Evolutionary conservation across 108 stramenopile genomes (phyloP).

Genomic region (Cylindrotheca fusiformis): DNA sequence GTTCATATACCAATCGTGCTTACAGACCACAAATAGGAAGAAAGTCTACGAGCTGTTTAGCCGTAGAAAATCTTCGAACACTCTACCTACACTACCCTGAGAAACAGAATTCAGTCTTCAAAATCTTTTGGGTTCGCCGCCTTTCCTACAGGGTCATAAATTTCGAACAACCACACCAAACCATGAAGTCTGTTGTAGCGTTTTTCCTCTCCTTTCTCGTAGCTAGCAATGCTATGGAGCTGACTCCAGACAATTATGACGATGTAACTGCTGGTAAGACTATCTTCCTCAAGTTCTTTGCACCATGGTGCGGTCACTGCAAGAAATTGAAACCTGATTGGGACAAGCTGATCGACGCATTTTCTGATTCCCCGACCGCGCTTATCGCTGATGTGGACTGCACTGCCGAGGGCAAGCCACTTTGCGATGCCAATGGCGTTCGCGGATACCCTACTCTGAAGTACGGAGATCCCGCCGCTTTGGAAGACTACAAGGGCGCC

Average conservation of each 20-base stretch:
- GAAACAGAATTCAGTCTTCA: no score
- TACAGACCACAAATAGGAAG: no score
- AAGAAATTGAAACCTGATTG: slow-evolving; percentile 68
- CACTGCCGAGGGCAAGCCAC: slow-evolving; percentile 60
- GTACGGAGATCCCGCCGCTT: slow-evolving; percentile 61
- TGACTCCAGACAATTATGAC: slow-evolving; percentile 69
- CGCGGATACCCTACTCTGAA: slow-evolving; percentile 84
- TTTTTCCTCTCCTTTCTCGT: slow-evolving; percentile 23
- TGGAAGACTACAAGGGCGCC: slow-evolving; percentile 86
- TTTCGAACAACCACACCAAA: slow-evolving; percentile 8
- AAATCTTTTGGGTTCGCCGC: no score
- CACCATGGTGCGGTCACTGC: slow-evolving; percentile 71
- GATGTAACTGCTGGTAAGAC: slow-evolving; percentile 65
- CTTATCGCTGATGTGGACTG: slow-evolving; percentile 90
- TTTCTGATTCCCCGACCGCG: slow-evolving; percentile 33
- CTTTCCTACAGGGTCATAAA: no score
- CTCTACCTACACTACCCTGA: no score
- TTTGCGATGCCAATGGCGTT: slow-evolving; percentile 80
- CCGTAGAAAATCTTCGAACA: no score
- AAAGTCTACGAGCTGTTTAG: no score
- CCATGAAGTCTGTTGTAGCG: slow-evolving; percentile 28
- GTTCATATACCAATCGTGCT: no score
- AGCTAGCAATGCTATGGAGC: slow-evolving; percentile 41
- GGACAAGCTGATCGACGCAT: slow-evolving; percentile 79
- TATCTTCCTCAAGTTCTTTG: slow-evolving; percentile 82